Evolutionary conservation across 768 basidiomycete genomes (phyloP), one percentile per base, ranked within the genome.

Genomic region (Mycena belliarum): DNA sequence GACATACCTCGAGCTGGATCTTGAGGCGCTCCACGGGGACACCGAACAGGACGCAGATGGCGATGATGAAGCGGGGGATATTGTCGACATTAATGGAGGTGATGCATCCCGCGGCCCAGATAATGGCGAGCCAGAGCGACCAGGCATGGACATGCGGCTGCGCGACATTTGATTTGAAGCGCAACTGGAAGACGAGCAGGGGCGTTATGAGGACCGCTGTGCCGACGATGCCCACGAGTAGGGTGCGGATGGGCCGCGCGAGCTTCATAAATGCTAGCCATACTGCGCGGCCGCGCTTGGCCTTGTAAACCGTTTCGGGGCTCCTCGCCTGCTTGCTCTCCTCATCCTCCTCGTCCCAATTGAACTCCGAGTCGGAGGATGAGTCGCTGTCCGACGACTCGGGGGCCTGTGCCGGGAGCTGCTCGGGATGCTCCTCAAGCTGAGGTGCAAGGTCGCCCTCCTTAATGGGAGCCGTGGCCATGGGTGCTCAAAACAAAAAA

Each of bases 181-280:
- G 81, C 48, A 89, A 66, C 56, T 87, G 73, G 59, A 89, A 82
- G 54, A 92, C 83, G 59, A 91, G 73, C 43, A 88, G 76, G 0
- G 90, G 90, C 0, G 86, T 82, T 59, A 91, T 82, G 52, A 89
- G 75, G 62, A 92, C 76, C 29, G 80, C 83, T 18, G 77, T 77
- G 26, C 87, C 87, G 18, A 90, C 59, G n/a, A 78, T 43, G 26
- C 81, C 83, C 9, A 88, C 68, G 45, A 91, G 65, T 38, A 89
- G 67, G 10, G 83, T 82, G 21, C 90, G 76, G 46, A 89, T 57
- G 24, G 79, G 76, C 48, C 82, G 74, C 18, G 87, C 79, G 20
- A 91, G 78, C 67, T 82, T 83, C 84, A 88, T 82, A 68, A 89
- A 89, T 1, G 76, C 75, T 32, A 83, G 73, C 78, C 83, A 91